phyloP scores from a whole-genome alignment of 768 basidiomycete genomes.

The Dacryopinax spathularia region DNA sequence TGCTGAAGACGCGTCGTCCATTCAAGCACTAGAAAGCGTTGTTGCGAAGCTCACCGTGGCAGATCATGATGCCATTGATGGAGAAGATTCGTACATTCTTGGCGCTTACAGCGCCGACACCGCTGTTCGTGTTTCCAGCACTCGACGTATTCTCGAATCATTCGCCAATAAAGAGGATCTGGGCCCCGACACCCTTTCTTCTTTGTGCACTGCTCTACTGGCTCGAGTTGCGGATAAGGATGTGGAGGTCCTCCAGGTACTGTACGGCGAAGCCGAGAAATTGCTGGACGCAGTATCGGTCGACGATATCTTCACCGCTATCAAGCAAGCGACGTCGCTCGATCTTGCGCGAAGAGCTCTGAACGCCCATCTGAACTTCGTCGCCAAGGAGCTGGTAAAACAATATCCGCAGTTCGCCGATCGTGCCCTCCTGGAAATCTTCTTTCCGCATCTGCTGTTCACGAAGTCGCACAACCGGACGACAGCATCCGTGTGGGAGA shows the following conservation, averaged over 20 bases:
- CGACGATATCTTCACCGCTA: conserved; percentile 15
- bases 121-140: conserved; percentile 43
- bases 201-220: conserved; percentile 48
- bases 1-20: not conserved
- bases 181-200: conserved; percentile 16
- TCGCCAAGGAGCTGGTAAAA: conserved; percentile 33
- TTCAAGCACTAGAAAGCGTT: not conserved
- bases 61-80: not conserved
- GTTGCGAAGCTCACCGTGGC: not conserved
- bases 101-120: conserved; percentile 50
- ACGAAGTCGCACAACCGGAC: conserved; percentile 59
- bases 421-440: conserved; percentile 31
- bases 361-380: conserved; percentile 38
- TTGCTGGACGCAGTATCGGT: conserved; percentile 28
- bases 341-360: conserved; percentile 6
- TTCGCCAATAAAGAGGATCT: conserved; percentile 20
- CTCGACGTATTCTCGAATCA: conserved; percentile 40
- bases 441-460: conserved; percentile 64
- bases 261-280: conserved; percentile 42
- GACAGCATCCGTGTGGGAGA: conserved; percentile 54
- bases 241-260: conserved; percentile 42
- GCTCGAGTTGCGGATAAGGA: conserved; percentile 56
- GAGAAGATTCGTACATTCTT: not conserved
- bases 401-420: conserved; percentile 27
- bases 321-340: conserved; percentile 5